phyloP scores from a whole-genome alignment of 169 alveolate species.

The Cryptosporidium muris region DNA sequence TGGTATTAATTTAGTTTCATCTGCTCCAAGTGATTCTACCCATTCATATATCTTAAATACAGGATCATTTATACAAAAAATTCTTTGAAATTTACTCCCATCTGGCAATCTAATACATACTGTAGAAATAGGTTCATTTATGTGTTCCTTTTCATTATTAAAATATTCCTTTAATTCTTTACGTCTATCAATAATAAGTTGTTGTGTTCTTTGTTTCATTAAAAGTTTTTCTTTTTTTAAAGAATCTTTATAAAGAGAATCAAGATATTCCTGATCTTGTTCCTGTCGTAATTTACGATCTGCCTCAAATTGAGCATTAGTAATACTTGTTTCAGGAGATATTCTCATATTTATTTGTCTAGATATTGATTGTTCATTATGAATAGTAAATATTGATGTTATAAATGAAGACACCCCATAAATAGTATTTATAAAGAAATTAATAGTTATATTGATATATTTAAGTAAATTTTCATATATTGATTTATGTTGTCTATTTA shows the following conservation, averaged over 20 bases:
- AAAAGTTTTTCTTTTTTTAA: constrained; percentile 27
- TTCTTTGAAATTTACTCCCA: constrained; percentile 52
- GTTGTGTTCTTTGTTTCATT: constrained; percentile 12
- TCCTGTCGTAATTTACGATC: constrained; percentile 39
- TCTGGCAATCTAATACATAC: constrained; percentile 47
- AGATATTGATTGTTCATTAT: too few species aligned
- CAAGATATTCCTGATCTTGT: constrained; percentile 52
- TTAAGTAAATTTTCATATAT: too few species aligned
- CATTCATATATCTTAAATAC: constrained; percentile 54
- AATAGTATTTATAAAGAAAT: too few species aligned
- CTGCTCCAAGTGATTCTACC: constrained; percentile 61
- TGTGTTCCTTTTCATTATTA: background rate
- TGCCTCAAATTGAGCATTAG: constrained; percentile 30
- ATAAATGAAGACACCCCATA: too few species aligned
- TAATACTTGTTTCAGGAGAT: background rate
- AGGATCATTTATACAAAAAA: constrained; percentile 28
- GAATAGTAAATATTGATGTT: constrained; percentile 31
- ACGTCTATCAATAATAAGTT: constrained; percentile 22
- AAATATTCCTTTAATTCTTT: background rate
- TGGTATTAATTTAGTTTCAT: constrained; percentile 10
- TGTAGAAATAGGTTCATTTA: constrained; percentile 17
- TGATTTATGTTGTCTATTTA: too few species aligned
- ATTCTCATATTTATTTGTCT: too few species aligned
- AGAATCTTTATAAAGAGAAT: constrained; percentile 41
- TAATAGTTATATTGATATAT: too few species aligned